phyloP scores from a whole-genome alignment of 176 grass and related monocot species.

The Dendrocalamus sinicus region DNA sequence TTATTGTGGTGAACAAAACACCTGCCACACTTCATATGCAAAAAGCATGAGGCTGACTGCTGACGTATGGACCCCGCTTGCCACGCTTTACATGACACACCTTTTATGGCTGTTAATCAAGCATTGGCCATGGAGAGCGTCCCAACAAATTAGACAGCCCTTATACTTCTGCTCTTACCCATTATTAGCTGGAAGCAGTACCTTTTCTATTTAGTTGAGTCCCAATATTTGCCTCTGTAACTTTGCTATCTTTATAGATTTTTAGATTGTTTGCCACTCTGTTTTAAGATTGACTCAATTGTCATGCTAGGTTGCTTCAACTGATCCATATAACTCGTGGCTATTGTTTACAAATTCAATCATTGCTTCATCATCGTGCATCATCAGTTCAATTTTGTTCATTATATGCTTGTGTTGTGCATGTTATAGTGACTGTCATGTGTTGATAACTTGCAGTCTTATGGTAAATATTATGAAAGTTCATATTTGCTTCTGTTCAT shows the following conservation, averaged over 20 bases:
- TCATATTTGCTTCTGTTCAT: not conserved
- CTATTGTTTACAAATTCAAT: not conserved
- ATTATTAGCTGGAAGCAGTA: constrained; percentile 33
- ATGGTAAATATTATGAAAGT: not conserved
- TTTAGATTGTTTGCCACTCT: not conserved
- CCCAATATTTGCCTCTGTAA: constrained; percentile 10
- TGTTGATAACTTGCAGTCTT: constrained; percentile 3
- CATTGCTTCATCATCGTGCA: not conserved
- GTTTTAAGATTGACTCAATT: not conserved
- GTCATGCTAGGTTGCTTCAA: not conserved
- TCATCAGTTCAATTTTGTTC: constrained; percentile 2
- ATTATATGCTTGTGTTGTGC: not conserved
- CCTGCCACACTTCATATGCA: not conserved
- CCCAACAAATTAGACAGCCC: not conserved
- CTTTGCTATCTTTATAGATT: not conserved
- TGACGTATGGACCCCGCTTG: constrained; percentile 8
- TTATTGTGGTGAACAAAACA: not conserved
- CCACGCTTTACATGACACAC: not conserved
- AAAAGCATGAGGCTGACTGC: not conserved
- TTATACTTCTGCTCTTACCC: not conserved
- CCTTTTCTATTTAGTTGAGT: constrained; percentile 1
- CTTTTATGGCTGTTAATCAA: constrained; percentile 2
- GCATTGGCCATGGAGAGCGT: not conserved
- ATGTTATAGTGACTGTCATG: constrained; percentile 13
- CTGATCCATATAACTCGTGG: not conserved